Evolutionary conservation across 2,329 filamentous ascomycete species (phyloP), one percentile per base, ranked within the genome.

Genomic region (Penicillium sclerotigenum): DNA sequence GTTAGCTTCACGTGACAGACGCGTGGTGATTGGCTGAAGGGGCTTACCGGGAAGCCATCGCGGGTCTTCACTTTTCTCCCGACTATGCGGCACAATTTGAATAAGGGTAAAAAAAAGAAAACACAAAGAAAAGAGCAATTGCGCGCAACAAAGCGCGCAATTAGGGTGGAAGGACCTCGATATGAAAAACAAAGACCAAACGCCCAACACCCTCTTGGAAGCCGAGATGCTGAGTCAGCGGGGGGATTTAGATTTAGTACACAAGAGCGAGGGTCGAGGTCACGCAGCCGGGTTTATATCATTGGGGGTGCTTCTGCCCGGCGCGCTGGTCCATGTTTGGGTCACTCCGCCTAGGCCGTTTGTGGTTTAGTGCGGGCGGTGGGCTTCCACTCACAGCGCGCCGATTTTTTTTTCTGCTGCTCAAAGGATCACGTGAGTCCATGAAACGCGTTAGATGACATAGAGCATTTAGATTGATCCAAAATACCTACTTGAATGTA

Each of bases 201-300:
- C 51, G 56, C 60, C 57, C 52, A 61, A 63, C 61, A 59, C 63
- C 59, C 51, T 13, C n/a, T n/a, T n/a, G n/a, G n/a, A 42, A 54
- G 36, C 52, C 45, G 45, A 38, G 36, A 56, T 36, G 62, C 54
- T 65, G 62, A 66, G 54, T 65, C 61, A 65, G 63, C 63, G 59
- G 61, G 45, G 53, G 53, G 54, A 61, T 62, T 64, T 63, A 59
- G 62, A 65, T 65, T 65, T 61, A 65, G 54, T 60, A 64, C 58
- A 64, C 59, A 61, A 66, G 59, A 51, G 48, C 48, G 48, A 51
- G 48, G 64, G 61, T 75, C 74, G 73, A 75, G 73, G 74, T 75
- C 71, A 75, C 73, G 73, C 71, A 71, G 71, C 68, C 69, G 73
- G 63, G 74, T 76, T 76, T 77, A 76, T 76, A 77, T 76, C 73